These are phyloP conservation scores for Pezicula rhizophila DNA, from an alignment of 2,329 filamentous ascomycete species.

Conservation along the genomic window DNA sequence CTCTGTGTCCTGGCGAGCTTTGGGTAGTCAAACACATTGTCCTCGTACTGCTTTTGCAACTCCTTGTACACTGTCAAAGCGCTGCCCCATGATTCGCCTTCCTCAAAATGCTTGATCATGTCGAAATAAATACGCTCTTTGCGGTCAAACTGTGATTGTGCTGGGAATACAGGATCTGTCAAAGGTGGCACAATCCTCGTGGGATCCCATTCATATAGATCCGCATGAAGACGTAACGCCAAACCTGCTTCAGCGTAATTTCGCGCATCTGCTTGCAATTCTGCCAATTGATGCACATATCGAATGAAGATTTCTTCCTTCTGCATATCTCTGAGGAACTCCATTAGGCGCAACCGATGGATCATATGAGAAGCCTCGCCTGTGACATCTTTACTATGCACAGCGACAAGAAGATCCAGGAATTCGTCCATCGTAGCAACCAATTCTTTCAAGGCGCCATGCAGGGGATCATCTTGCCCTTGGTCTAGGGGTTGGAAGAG, in stretches of 20 bases:
- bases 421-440: constrained; percentile 85
- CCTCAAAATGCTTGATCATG: constrained; percentile 92
- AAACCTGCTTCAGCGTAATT: constrained; percentile 86
- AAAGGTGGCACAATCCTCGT: constrained; percentile 59
- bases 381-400: constrained; percentile 68
- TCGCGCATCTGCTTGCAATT: constrained; percentile 66
- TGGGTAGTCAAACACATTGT: constrained; percentile 80
- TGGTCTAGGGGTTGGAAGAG: constrained; percentile 69
- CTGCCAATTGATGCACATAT: constrained; percentile 87
- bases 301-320: constrained; percentile 95
- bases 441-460: constrained; percentile 69
- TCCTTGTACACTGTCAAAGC: constrained; percentile 85
- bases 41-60: constrained; percentile 85
- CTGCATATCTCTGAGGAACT: constrained; percentile 93
- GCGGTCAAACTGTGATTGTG: constrained; percentile 83
- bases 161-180: constrained; percentile 68
- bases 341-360: constrained; percentile 86
- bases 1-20: constrained; percentile 86
- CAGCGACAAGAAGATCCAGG: constrained; percentile 81
- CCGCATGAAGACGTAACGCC: constrained; percentile 82
- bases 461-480: constrained; percentile 65
- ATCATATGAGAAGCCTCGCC: constrained; percentile 78
- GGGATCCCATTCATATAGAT: constrained; percentile 88
- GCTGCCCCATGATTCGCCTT: constrained; percentile 89
- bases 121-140: constrained; percentile 90